A percentile compares a stretch with the other conserved stretches of the same genome.
These are phyloP conservation scores for Exophiala spinifera DNA, from an alignment of 2,329 filamentous ascomycete genomes.

Conservation along the genomic window DNA sequence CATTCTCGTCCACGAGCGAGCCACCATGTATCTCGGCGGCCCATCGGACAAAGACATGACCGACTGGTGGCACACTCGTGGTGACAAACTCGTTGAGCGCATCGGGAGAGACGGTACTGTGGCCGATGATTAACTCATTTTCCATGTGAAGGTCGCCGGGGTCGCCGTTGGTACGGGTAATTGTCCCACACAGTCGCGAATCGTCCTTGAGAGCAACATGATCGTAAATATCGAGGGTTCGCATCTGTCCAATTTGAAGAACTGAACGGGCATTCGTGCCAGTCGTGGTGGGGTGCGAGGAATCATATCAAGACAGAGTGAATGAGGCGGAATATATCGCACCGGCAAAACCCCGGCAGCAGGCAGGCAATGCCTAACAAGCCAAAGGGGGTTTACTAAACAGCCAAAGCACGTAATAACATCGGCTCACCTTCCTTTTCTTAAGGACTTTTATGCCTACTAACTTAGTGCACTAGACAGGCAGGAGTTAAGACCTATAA, in stretches of 20 bases:
- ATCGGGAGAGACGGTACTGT: slow-evolving; percentile 32
- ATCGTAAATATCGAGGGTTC: slow-evolving; percentile 34
- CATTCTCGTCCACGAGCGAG: slow-evolving; percentile 41
- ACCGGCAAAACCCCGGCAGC: background rate
- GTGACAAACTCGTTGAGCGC: slow-evolving; percentile 28
- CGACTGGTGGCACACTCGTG: slow-evolving; percentile 43
- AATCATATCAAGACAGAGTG: no score
- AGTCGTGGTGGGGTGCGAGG: background rate
- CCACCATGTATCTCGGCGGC: slow-evolving; percentile 39
- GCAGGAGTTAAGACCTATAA: no score
- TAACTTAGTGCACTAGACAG: no score
- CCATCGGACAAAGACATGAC: slow-evolving; percentile 50
- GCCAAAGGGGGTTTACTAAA: no score
- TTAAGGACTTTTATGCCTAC: no score
- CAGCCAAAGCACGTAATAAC: no score
- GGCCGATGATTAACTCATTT: slow-evolving; percentile 34
- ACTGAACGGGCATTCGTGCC: background rate
- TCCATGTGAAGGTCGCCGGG: slow-evolving; percentile 28
- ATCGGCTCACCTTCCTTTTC: no score
- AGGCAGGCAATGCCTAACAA: no score
- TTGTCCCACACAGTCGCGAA: slow-evolving; percentile 41
- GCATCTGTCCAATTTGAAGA: slow-evolving; percentile 21
- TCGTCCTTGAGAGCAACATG: slow-evolving; percentile 41
- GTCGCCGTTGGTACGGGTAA: slow-evolving; percentile 38
- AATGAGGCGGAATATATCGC: background rate